Percentiles rank a stretch among this genome's conserved stretches.
These are phyloP conservation scores for Phoenix dactylifera DNA, from an alignment of 176 grass and related monocot genomes.

Conservation along the genomic window DNA sequence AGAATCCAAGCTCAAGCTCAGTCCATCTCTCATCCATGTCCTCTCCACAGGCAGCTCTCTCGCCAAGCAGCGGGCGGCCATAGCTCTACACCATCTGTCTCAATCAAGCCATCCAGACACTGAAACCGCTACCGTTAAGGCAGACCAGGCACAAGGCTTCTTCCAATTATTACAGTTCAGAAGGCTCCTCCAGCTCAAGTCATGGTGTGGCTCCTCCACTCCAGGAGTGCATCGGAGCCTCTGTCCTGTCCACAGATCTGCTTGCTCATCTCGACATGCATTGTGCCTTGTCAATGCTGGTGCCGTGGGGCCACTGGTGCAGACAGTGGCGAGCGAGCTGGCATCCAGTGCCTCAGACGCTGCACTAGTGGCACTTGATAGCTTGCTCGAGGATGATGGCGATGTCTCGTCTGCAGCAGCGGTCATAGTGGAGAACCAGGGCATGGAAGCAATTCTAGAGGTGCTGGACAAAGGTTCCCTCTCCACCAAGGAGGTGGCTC, in stretches of 20 bases:
- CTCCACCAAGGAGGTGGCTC: not conserved
- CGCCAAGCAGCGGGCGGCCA: not conserved
- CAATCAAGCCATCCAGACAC: too few relatives aligned
- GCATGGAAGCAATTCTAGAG: not conserved
- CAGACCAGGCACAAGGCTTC: not conserved
- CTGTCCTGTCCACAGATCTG: not conserved
- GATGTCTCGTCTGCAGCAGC: not conserved
- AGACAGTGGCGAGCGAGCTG: not conserved
- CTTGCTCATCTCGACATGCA: not conserved
- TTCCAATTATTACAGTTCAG: too few relatives aligned
- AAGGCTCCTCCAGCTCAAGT: too few relatives aligned
- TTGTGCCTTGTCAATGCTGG: too few relatives aligned
- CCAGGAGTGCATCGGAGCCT: not conserved
- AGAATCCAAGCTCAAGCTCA: not conserved
- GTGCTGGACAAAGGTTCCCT: not conserved
- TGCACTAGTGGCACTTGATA: not conserved
- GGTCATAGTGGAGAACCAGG: not conserved
- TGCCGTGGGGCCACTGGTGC: too few relatives aligned
- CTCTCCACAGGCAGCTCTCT: not conserved
- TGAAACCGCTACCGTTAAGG: too few relatives aligned
- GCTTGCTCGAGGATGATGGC: not conserved
- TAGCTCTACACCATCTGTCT: not conserved
- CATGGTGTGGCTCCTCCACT: not conserved
- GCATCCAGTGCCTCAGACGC: not conserved
- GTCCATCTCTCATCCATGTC: not conserved